These are phyloP conservation scores for Rhynchosporium agropyri DNA, from an alignment of 2,329 filamentous ascomycete genomes.

Conservation along the genomic window DNA sequence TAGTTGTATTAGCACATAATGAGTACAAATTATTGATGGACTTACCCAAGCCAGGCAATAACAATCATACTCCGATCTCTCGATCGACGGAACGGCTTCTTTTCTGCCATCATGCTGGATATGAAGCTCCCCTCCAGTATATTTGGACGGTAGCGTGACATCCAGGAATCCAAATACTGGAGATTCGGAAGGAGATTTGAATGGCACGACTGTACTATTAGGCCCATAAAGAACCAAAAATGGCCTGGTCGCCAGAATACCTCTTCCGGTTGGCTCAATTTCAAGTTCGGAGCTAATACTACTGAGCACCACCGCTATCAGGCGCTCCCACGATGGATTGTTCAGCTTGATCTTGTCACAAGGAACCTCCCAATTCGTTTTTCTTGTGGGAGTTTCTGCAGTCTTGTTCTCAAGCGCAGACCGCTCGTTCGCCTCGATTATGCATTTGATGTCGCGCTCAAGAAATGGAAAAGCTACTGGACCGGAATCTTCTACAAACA, in stretches of 20 bases:
- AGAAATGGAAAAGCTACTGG: slow-evolving; percentile 4
- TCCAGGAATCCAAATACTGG: slow-evolving; percentile 4
- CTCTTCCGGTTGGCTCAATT: slow-evolving; percentile 2
- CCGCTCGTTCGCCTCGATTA: background rate
- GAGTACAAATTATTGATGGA: background rate
- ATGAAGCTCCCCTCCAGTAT: background rate
- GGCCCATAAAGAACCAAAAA: background rate
- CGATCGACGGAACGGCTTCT: background rate
- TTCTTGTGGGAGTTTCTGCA: background rate
- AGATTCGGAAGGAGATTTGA: background rate
- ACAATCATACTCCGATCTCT: slow-evolving; percentile 1
- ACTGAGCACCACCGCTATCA: background rate
- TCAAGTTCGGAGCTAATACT: background rate
- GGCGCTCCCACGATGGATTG: slow-evolving; percentile 3
- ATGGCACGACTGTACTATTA: background rate
- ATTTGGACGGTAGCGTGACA: slow-evolving; percentile 3
- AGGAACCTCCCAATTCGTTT: background rate
- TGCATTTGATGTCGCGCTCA: background rate
- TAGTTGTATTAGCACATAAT: background rate
- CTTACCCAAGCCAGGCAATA: slow-evolving; percentile 5
- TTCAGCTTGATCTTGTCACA: background rate
- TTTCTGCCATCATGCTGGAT: background rate
- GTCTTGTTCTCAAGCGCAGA: background rate
- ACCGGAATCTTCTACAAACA: background rate
- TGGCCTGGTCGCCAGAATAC: background rate